Percentiles rank a stretch among this genome's conserved stretches.
These are phyloP conservation scores for Fusarium pilosicola DNA, from an alignment of 2,329 filamentous ascomycete species.

Conservation along the genomic window DNA sequence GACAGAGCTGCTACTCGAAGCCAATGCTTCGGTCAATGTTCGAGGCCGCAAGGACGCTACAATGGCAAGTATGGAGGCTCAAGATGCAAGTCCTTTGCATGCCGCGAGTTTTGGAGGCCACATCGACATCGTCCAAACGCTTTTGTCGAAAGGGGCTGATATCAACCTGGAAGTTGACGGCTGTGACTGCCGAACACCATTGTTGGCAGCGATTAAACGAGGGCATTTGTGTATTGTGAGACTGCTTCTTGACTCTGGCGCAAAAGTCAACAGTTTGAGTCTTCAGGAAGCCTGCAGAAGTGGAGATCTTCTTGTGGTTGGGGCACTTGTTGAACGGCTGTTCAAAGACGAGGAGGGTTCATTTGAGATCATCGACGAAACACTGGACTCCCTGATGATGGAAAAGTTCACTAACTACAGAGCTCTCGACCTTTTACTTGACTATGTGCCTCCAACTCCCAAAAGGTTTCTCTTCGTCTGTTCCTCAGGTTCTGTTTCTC, in stretches of 20 bases:
- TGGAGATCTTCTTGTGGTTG: not conserved
- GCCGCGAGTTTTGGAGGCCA: not conserved
- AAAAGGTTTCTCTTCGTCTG: not conserved
- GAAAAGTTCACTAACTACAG: not conserved
- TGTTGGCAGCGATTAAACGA: not conserved
- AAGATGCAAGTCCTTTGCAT: slow-evolving; percentile 4
- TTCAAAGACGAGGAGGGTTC: not conserved
- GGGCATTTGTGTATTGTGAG: not conserved
- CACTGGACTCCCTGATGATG: not conserved
- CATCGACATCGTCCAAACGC: not conserved
- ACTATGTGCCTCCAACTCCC: not conserved
- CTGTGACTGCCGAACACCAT: not conserved
- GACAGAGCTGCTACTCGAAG: not conserved
- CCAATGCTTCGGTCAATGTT: not conserved
- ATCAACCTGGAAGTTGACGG: not conserved
- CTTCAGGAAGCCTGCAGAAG: not conserved
- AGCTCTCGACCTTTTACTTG: not conserved
- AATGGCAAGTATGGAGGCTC: not conserved
- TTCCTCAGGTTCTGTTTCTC: not conserved
- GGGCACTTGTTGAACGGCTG: not conserved
- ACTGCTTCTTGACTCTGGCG: not conserved
- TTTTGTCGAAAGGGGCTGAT: slow-evolving; percentile 4
- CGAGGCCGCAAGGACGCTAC: not conserved
- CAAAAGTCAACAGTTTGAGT: not conserved
- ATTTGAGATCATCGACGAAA: not conserved